These are phyloP conservation scores for Stentor roeselii DNA, from an alignment of 73 alveolate species.

Conservation along the genomic window DNA sequence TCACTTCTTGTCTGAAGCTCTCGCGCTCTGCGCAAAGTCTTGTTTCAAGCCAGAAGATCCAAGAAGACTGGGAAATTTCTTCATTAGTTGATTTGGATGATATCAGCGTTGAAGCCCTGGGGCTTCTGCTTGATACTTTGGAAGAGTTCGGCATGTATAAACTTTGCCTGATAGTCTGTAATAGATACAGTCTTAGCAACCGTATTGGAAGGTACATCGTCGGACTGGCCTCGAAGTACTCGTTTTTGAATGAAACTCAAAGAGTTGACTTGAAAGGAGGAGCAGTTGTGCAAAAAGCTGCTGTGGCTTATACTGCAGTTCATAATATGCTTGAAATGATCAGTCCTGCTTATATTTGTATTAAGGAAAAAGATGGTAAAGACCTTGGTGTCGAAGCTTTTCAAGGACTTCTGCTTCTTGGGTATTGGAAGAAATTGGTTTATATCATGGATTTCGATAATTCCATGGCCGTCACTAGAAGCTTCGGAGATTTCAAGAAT, in stretches of 20 bases:
- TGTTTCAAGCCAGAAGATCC: slow-evolving; percentile 22
- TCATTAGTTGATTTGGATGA: slow-evolving; percentile 73
- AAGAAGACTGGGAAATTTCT: slow-evolving; percentile 42
- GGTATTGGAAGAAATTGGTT: slow-evolving; percentile 71
- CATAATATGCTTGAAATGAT: slow-evolving; percentile 75
- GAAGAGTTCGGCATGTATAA: slow-evolving; percentile 77
- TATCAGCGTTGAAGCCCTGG: slow-evolving; percentile 59
- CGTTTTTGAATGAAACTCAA: slow-evolving; percentile 41
- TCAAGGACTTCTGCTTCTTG: slow-evolving; percentile 45
- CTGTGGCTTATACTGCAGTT: slow-evolving; percentile 73
- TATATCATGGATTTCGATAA: slow-evolving; percentile 42
- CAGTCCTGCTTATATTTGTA: slow-evolving; percentile 60
- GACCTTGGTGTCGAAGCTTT: slow-evolving; percentile 35
- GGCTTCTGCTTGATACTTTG: slow-evolving; percentile 71
- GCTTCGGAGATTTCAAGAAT: slow-evolving; percentile 24
- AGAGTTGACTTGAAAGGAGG: not conserved
- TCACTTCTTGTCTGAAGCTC: slow-evolving; percentile 44
- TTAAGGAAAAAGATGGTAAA: slow-evolving; percentile 46
- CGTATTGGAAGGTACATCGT: slow-evolving; percentile 71
- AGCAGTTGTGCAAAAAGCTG: slow-evolving; percentile 35
- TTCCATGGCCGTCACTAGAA: slow-evolving; percentile 44
- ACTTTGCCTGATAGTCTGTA: slow-evolving; percentile 83
- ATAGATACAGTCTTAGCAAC: slow-evolving; percentile 73
- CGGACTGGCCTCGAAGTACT: slow-evolving; percentile 67
- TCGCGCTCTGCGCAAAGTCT: slow-evolving; percentile 62